phyloP scores from a whole-genome alignment of 257 asterid species.

The Solanum lycopersicoides region DNA sequence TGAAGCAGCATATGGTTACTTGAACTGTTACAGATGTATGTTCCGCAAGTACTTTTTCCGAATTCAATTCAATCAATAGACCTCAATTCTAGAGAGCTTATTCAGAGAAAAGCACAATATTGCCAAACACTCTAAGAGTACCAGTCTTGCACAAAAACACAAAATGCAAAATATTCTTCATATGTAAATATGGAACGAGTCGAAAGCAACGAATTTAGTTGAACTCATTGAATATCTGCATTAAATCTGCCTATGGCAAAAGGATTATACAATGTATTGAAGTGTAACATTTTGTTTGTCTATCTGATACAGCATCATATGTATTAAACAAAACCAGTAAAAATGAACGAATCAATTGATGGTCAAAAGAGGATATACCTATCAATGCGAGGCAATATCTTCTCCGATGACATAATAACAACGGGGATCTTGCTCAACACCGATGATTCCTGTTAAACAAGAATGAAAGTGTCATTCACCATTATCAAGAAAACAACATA shows the following conservation, averaged over 20 bases:
- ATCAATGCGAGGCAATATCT: slow-evolving; percentile 58
- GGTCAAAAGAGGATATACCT: slow-evolving; percentile 31
- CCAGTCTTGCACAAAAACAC: background rate
- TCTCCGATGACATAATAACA: slow-evolving; percentile 88
- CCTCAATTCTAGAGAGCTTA: background rate
- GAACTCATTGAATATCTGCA: too few relatives aligned
- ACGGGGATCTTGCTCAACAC: slow-evolving; percentile 63
- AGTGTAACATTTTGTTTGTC: background rate
- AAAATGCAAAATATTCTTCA: background rate
- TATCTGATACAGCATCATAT: background rate
- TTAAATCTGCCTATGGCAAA: background rate
- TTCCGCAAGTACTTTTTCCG: background rate
- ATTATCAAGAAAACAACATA: too few relatives aligned
- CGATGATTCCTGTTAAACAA: slow-evolving; percentile 50
- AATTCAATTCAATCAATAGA: too few relatives aligned
- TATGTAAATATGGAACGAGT: too few relatives aligned
- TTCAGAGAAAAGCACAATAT: too few relatives aligned
- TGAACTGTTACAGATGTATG: background rate
- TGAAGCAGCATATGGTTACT: background rate
- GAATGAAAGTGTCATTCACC: background rate
- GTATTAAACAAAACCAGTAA: background rate
- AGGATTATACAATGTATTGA: background rate
- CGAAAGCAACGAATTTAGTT: too few relatives aligned
- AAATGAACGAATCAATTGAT: background rate
- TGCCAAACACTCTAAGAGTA: background rate